Evolutionary conservation across 345 rosid genomes (phyloP).

Genomic region (Carallia pectinifolia): DNA sequence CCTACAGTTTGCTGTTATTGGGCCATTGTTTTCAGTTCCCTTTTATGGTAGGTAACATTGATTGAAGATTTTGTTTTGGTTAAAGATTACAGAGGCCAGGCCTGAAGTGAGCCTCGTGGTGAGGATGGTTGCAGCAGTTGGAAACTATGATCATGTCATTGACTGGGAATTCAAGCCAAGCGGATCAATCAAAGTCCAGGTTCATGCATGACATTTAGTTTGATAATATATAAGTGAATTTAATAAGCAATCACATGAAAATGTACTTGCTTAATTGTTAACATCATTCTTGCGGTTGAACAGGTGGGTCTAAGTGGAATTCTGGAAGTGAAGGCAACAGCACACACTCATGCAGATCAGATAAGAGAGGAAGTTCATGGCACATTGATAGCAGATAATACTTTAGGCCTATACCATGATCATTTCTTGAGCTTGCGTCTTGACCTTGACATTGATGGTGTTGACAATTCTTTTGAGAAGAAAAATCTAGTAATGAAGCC

Average conservation of each 20-base stretch:
- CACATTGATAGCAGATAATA: constrained; percentile 40
- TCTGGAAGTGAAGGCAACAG: constrained; percentile 37
- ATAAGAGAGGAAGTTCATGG: constrained; percentile 41
- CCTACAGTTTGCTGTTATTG: too few relatives aligned
- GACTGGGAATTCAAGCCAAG: constrained; percentile 37
- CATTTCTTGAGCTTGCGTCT: constrained; percentile 50
- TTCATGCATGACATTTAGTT: not conserved
- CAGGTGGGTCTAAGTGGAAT: constrained; percentile 58
- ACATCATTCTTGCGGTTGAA: too few relatives aligned
- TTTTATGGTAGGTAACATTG: not conserved
- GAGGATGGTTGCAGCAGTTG: constrained; percentile 44
- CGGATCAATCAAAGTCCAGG: constrained; percentile 46
- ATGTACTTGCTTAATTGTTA: not conserved
- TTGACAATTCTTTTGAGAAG: constrained; percentile 42
- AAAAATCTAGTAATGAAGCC: constrained; percentile 34
- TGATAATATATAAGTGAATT: too few relatives aligned
- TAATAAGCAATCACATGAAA: too few relatives aligned
- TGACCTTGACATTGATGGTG: constrained; percentile 56
- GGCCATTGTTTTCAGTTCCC: not conserved
- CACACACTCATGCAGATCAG: constrained; percentile 27
- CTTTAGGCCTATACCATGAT: constrained; percentile 48
- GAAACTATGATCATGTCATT: constrained; percentile 27
- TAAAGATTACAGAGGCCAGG: constrained; percentile 51
- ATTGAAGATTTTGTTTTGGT: not conserved
- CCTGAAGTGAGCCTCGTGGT: constrained; percentile 52